A percentile compares a stretch with the other conserved stretches of the same genome.
phyloP scores from a whole-genome alignment of 345 rosid genomes.

The Ailanthus altissimus region DNA sequence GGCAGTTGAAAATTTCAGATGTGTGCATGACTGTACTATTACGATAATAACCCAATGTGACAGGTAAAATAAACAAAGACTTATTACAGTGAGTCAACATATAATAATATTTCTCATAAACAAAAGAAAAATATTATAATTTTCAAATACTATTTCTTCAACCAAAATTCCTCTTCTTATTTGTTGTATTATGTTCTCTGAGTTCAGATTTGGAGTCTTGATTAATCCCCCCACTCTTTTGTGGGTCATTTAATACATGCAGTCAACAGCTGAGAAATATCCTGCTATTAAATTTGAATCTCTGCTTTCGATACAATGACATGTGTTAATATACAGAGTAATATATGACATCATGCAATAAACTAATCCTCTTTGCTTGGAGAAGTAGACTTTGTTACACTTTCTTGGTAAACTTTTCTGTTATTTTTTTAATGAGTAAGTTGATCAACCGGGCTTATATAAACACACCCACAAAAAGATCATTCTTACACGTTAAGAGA shows the following conservation, averaged over 20 bases:
- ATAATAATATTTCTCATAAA: too few species aligned
- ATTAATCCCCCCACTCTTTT: background rate
- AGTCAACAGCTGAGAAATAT: background rate
- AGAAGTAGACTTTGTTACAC: background rate
- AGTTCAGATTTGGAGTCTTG: background rate
- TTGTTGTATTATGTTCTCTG: background rate
- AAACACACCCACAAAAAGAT: background rate
- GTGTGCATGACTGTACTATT: background rate
- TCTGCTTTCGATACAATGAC: background rate
- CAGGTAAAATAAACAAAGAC: background rate
- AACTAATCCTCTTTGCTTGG: slow-evolving; percentile 3
- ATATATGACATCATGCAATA: background rate
- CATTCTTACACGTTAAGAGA: background rate
- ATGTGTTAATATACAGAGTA: background rate
- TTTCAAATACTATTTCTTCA: background rate
- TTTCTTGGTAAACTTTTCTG: slow-evolving; percentile 2
- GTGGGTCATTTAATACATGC: background rate
- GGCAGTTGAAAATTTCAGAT: background rate
- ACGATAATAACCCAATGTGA: background rate
- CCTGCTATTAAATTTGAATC: background rate
- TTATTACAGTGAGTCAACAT: background rate
- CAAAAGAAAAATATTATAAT: background rate
- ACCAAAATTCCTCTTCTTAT: background rate
- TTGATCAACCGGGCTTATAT: background rate
- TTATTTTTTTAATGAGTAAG: background rate